A percentile compares a stretch with the other conserved stretches of the same genome.
phyloP scores from a whole-genome alignment of 2,329 filamentous ascomycete species.

The Leptographium wingfieldii region DNA sequence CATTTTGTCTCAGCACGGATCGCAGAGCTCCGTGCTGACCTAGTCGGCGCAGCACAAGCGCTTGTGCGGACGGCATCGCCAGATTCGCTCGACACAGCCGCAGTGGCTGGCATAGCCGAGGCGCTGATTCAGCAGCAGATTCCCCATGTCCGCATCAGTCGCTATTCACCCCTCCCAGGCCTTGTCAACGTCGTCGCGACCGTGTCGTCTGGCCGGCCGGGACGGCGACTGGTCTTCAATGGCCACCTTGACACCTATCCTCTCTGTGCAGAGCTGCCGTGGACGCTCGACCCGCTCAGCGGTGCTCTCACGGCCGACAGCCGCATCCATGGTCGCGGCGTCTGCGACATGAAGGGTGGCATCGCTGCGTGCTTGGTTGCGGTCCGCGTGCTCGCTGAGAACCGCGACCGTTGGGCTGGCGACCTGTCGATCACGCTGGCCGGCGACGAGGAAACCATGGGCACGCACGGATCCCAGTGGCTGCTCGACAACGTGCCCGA shows the following conservation, averaged over 20 bases:
- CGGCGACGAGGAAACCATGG: background rate
- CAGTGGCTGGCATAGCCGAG: background rate
- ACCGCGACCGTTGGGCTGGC: background rate
- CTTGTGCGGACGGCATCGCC: background rate
- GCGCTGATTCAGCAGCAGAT: background rate
- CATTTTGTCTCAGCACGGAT: background rate
- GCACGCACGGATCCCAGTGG: background rate
- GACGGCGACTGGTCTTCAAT: background rate
- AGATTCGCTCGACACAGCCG: background rate
- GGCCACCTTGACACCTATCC: background rate
- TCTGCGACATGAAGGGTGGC: slow-evolving; percentile 1
- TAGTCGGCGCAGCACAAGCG: background rate
- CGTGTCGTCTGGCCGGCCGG: background rate
- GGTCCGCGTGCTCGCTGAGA: background rate
- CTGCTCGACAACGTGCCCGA: background rate
- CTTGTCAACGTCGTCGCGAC: background rate
- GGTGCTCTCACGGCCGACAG: background rate
- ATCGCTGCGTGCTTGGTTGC: background rate
- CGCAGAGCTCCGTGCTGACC: background rate
- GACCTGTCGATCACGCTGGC: background rate
- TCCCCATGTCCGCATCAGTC: background rate
- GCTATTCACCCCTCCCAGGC: background rate
- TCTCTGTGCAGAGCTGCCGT: background rate
- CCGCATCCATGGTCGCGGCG: background rate
- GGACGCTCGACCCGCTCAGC: background rate